Base-by-base conservation (phyloP, 1,139 yeast genomes). In the Blastobotrys ciferrii region DNA sequence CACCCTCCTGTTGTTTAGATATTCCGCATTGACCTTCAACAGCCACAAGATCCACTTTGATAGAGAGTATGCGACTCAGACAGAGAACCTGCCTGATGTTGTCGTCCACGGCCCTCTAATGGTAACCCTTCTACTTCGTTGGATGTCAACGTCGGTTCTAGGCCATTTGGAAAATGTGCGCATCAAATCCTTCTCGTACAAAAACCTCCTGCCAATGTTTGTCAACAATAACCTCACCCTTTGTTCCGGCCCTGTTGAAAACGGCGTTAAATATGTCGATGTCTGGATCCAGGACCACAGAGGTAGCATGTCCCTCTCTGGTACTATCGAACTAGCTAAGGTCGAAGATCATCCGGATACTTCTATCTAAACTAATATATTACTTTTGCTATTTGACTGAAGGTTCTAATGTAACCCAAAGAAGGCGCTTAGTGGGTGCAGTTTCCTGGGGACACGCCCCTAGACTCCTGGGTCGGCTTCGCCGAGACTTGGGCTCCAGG, bases 91-190 rank as follows among this genome's bases (percentile, higher is more conserved):
- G 44, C 81, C 83, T 0, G 73, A 73, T 35, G 63, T 82, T 0
- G 69, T 92, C 0, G 84, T 85, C 0, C 96, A 87, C 41, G 98
- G 96, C 0, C 97, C 98, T 0, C 70, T 89, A 45, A 71, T 84
- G 54, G 77, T 86, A 1, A 80, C 85, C 2, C 56, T 86, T 39
- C 55, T 79, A 14, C 62, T 86, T 39, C 76, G 77, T 50, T 82
- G 80, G 77, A 72, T 76, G 56, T 61, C 57, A 12, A 46, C 50
- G 3, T 33, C 50, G 2, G 45, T 52, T 30, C 44, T 57, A 19
- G 23, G 46, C 28, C 12, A 28, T n/a, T 28, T 48, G 14, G 44
- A 45, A 20, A 46, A 59, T 17, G 18, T 33, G 4, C 37, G 37
- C 19, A 66, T 72, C 51, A 56, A 55, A 30, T 49, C 53, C 9